phyloP scores from a whole-genome alignment of 208 protist species.

The Angomonas ambiguus region DNA sequence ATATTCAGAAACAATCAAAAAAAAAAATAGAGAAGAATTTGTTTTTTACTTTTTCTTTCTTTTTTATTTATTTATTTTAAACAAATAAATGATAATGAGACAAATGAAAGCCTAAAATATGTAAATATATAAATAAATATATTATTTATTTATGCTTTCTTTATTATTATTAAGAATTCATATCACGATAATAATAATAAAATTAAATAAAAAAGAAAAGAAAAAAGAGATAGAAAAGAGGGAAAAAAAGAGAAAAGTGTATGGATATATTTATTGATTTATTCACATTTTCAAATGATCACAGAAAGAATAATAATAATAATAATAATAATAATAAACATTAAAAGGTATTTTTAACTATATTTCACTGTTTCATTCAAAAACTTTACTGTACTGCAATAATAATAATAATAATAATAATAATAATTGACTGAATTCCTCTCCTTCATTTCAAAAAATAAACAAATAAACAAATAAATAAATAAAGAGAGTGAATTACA shows the following conservation, averaged over 20 bases:
- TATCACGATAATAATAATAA: background rate
- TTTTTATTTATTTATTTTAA: background rate
- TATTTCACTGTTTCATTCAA: too few relatives aligned
- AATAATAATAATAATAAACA: background rate
- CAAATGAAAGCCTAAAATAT: too few relatives aligned
- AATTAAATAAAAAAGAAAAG: slow-evolving; percentile 14
- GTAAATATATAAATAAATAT: too few relatives aligned
- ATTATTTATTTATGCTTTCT: too few relatives aligned
- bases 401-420: too few relatives aligned
- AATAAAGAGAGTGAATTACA: too few relatives aligned
- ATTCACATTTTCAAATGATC: background rate
- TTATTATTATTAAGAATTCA: too few relatives aligned
- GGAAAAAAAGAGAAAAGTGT: slow-evolving; percentile 15
- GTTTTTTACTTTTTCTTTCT: background rate
- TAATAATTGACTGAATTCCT: too few relatives aligned
- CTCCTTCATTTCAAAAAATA: slow-evolving; percentile 8
- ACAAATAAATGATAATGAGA: too few relatives aligned
- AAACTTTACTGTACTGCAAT: too few relatives aligned
- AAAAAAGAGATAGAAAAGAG: slow-evolving; percentile 13
- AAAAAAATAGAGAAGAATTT: background rate
- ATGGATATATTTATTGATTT: too few relatives aligned
- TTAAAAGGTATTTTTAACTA: background rate
- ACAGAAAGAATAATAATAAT: background rate
- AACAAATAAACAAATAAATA: background rate
- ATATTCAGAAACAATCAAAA: too few relatives aligned